Evolutionary conservation across 2,329 filamentous ascomycete species (phyloP).

Genomic region (Neobulgaria alba): DNA sequence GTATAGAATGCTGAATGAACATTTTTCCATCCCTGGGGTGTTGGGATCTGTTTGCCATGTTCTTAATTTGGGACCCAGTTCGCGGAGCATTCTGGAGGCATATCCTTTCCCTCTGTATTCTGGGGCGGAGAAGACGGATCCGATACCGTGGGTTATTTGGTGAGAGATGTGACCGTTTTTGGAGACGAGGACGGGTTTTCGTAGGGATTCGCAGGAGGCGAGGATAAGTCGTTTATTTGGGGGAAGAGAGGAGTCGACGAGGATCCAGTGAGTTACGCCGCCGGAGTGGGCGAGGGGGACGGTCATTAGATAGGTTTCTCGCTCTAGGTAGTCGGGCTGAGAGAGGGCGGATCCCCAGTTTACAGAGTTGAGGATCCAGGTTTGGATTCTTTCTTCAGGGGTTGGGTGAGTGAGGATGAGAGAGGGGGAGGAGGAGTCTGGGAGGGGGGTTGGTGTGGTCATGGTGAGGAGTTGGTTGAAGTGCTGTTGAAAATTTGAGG

Average conservation of each 20-base stretch:
- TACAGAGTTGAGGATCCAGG: conserved; percentile 46
- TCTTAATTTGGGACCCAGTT: conserved; percentile 48
- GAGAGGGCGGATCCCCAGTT: conserved; percentile 52
- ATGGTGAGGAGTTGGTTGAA: no score
- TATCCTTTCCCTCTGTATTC: conserved; percentile 65
- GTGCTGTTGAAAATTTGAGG: no score
- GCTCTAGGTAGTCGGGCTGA: conserved; percentile 46
- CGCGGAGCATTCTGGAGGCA: conserved; percentile 64
- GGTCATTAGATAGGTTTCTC: conserved; percentile 49
- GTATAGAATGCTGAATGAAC: conserved; percentile 68
- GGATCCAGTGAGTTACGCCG: conserved; percentile 53
- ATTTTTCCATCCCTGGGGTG: conserved; percentile 29
- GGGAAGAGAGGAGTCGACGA: conserved; percentile 39
- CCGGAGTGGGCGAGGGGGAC: conserved; percentile 49
- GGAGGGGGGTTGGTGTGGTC: conserved; percentile 17
- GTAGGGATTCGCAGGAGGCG: conserved; percentile 55
- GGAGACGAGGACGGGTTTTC: conserved; percentile 47
- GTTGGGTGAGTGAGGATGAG: conserved; percentile 49
- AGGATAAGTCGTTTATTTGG: conserved; percentile 44
- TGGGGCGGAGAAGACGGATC: conserved; percentile 68
- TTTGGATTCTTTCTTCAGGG: conserved; percentile 41
- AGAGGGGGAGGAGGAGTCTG: conserved; percentile 23
- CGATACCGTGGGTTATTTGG: conserved; percentile 63
- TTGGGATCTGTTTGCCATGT: conserved; percentile 41
- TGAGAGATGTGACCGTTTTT: conserved; percentile 38